Base-by-base conservation (phyloP, 352 stramenopile species). In the Pythium scleroteichum region DNA sequence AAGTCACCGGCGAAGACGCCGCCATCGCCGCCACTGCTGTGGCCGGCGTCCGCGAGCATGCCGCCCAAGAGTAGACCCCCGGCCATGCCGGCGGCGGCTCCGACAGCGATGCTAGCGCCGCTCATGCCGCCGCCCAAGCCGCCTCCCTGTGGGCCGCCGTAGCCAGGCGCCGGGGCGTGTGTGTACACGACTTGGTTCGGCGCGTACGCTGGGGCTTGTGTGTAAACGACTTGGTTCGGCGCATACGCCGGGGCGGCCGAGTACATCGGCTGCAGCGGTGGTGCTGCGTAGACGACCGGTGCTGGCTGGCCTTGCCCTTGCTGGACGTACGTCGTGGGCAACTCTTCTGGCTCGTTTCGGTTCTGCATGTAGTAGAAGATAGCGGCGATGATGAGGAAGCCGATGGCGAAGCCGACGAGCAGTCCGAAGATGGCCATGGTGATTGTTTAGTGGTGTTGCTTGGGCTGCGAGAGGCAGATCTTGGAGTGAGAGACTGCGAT, bases 1-100 rank as follows among this genome's bases (percentile, higher is more conserved):
- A 61, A 61, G 22, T 61, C 53, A 17, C 53, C 53, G 27, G 53
- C 53, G 23, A 61, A 61, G 16, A 53, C 27, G 4, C 38, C 50
- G 16, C 50, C 50, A 16, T 27, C 35, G 20, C n/a, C 19, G 17
- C 45, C 50, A 19, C 45, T 35, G 19, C 24, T 17, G 44, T 54
- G 6, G 42, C 54, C 45, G 24, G 54, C 54, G 24, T 47, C 54
- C 3, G 54, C 26, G 54, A 62, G 52, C 29, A 53, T 26, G 5
- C 35, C 54, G 22, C 54, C 54, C 20, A 62, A 17, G 16, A 62
- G 16, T 1, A 62, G 20, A 16, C 54, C 54, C 10, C 54, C 54
- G 23, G 35, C n/a, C 4, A 62, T 10, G 39, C 54, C 54, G 12
- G 42, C 54, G 17, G 29, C 54, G 7, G 54, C 54, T 20, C 42